Evolutionary conservation across 108 stramenopile species (phyloP).

Genomic region (Stephanodiscus triporus): DNA sequence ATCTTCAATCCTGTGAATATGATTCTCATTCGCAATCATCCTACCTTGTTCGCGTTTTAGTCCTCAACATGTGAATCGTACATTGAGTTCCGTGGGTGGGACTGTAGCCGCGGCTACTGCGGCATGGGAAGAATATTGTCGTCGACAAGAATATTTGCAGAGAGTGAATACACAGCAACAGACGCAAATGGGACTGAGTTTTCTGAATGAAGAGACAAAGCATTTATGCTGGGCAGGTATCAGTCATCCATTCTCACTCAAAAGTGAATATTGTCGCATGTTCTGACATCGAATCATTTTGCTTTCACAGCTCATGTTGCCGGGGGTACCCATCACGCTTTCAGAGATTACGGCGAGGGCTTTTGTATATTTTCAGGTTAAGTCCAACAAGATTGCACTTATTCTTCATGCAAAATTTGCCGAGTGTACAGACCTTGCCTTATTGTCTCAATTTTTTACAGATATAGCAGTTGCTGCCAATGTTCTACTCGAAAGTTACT

Average conservation of each 20-base stretch:
- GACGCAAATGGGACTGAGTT: not conserved
- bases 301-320: constrained; percentile 88
- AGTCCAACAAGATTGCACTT: not conserved
- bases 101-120: constrained; percentile 81
- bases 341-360: constrained; percentile 91
- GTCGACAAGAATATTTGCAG: constrained; percentile 23
- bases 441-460: not conserved
- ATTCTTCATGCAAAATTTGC: not conserved
- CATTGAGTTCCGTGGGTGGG: constrained; percentile 87
- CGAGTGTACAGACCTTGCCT: not conserved
- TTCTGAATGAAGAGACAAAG: constrained; percentile 14
- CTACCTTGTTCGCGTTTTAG: not conserved
- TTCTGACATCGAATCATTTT: not conserved
- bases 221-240: constrained; percentile 25
- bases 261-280: not conserved
- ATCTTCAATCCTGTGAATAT: not conserved
- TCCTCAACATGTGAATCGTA: constrained; percentile 70
- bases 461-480: constrained; percentile 94
- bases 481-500: constrained; percentile 70
- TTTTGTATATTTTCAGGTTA: constrained; percentile 84
- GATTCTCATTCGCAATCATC: not conserved
- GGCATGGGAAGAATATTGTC: constrained; percentile 58
- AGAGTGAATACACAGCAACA: not conserved
- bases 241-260: not conserved
- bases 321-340: constrained; percentile 95